Evolutionary conservation across 2,329 filamentous ascomycete genomes (phyloP).

Genomic region (Calycina herbarum): DNA sequence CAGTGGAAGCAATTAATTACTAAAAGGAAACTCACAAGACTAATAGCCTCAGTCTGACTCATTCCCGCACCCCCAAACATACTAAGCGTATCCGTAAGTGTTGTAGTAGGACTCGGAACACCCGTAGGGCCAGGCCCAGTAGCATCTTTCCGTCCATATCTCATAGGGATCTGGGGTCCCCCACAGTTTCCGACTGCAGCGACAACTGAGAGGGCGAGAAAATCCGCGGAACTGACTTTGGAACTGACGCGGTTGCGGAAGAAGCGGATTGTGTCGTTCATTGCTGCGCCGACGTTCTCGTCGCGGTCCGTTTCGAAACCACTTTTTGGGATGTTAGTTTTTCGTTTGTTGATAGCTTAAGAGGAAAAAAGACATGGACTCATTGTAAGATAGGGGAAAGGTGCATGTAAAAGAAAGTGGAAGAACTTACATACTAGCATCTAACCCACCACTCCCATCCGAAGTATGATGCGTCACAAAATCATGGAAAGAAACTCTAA

Average conservation of each 20-base stretch:
- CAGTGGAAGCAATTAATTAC: no score
- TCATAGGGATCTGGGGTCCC: slow-evolving; percentile 53
- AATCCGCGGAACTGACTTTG: slow-evolving; percentile 35
- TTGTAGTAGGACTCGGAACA: slow-evolving; percentile 58
- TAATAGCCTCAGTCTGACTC: slow-evolving; percentile 54
- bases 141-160: slow-evolving; percentile 55
- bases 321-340: neutral
- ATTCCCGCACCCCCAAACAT: slow-evolving; percentile 60
- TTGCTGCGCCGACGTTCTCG: slow-evolving; percentile 57
- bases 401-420: neutral
- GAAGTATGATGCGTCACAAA: slow-evolving; percentile 54
- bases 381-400: no score
- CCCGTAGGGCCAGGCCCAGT: slow-evolving; percentile 46
- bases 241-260: slow-evolving; percentile 25
- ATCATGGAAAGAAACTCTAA: slow-evolving; percentile 61
- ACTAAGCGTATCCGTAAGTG: slow-evolving; percentile 48
- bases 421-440: slow-evolving; percentile 49
- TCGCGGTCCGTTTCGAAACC: slow-evolving; percentile 56
- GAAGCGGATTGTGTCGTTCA: slow-evolving; percentile 38
- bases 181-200: slow-evolving; percentile 59
- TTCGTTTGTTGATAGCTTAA: neutral
- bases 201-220: slow-evolving; percentile 53
- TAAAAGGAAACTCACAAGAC: no score
- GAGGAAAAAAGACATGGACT: no score
- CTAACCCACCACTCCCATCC: slow-evolving; percentile 53